Base-by-base conservation (phyloP, 345 rosid species). In the Salix arbutifolia region DNA sequence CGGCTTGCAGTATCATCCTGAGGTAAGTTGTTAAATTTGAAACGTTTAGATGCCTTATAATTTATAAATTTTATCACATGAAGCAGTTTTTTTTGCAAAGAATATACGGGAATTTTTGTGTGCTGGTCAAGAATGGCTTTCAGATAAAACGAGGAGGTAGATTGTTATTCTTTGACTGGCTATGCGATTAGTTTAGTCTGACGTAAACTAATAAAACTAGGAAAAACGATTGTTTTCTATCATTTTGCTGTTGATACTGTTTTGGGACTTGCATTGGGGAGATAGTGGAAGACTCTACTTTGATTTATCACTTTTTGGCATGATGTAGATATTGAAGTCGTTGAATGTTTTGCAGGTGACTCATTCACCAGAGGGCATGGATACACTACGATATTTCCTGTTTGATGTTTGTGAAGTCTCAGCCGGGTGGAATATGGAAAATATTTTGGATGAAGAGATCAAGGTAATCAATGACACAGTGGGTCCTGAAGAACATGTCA, bases 351-450 rank as follows among this genome's bases (percentile, higher is more conserved):
- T 79, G 44, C 61, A 93, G 99, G 99, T 95, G 76, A 90, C 97
- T 44, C 98, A 95, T 86, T 93, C 99, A 9, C 91, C 99, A 0
- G 87, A 89, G 86, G 98, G 99, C 61, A 93, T 96, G 99, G 97
- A 90, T 52, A 96, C 91, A 4, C 87, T 96, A 56, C 75, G 80
- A 1, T 82, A 87, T 71, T 96, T 96, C 75, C 91, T 96, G n/a
- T 90, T 90, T 76, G 84, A 88, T 78, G 87, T 96, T 38, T 93
- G 98, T 85, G 89, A 89, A 74, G 84, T 96, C 19, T 69, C 81
- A 79, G 91, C 97, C 1, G 92, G 85, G 68, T 96, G 99, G 99
- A 96, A 86, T 52, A 92, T 93, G 98, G 97, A 93, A 83, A 86
- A 90, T 86, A 83, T 96, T 28, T 62, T 92, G 88, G 99, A 94